Evolutionary conservation across 1,139 yeast genomes (phyloP).

Genomic region (Pichia sp.): DNA sequence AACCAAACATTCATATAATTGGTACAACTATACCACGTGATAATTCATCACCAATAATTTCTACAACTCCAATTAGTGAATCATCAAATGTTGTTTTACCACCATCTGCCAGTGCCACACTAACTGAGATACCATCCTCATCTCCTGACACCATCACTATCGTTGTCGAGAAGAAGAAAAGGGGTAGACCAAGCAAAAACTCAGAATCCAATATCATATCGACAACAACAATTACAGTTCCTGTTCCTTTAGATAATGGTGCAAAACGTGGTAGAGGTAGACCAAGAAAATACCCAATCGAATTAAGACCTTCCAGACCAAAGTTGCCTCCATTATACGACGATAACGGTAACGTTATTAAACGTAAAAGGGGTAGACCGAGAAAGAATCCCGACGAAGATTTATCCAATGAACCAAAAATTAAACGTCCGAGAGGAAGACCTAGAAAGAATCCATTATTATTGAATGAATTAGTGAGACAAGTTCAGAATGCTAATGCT

Average conservation of each 20-base stretch:
- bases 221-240: not conserved
- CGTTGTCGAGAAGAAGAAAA: conserved; percentile 3
- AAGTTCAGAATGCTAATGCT: not conserved
- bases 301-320: conserved; percentile 17
- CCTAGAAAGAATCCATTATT: conserved; percentile 11
- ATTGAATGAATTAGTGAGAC: conserved; percentile 1
- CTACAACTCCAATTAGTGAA: no score
- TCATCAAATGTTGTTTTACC: no score
- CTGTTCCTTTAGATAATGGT: not conserved
- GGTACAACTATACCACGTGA: no score
- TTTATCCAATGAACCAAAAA: not conserved
- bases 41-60: no score
- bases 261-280: conserved; percentile 17
- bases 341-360: conserved; percentile 12
- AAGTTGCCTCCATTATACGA: conserved; percentile 16
- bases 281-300: conserved; percentile 16
- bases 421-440: conserved; percentile 14
- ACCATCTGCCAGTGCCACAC: no score
- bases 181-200: conserved; percentile 9
- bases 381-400: conserved; percentile 12
- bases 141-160: not conserved
- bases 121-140: no score
- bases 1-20: no score
- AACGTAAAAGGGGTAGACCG: conserved; percentile 17
- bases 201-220: not conserved